These are phyloP conservation scores for Phytophthora tentaculata DNA, from an alignment of 352 stramenopile species.

Conservation along the genomic window DNA sequence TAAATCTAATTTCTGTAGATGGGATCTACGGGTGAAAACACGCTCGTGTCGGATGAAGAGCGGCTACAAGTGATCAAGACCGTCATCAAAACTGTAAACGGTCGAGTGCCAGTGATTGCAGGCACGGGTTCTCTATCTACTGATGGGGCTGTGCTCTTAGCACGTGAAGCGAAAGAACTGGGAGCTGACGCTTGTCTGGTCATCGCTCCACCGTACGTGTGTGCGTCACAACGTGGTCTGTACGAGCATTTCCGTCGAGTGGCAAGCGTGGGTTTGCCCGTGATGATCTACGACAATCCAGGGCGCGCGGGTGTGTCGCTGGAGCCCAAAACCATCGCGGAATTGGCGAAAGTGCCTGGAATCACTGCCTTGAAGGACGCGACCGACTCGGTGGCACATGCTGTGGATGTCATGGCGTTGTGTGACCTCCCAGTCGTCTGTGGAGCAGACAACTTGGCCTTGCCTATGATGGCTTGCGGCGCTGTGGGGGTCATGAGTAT, in stretches of 20 bases:
- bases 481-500: constrained; percentile 90
- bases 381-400: constrained; percentile 89
- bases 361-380: constrained; percentile 98
- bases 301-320: constrained; percentile 94
- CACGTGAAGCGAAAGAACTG: constrained; percentile 84
- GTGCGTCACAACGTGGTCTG: constrained; percentile 94
- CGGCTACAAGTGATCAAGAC: constrained; percentile 91
- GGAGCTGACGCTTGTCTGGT: constrained; percentile 94
- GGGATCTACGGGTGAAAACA: constrained; percentile 96
- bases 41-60: constrained; percentile 92
- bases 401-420: constrained; percentile 79
- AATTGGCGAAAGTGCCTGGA: constrained; percentile 89
- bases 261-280: constrained; percentile 81
- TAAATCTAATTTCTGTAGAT: constrained; percentile 42
- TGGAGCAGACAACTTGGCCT: constrained; percentile 85
- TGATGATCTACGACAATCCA: constrained; percentile 98
- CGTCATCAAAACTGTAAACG: constrained; percentile 77
- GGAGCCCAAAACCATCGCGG: constrained; percentile 91
- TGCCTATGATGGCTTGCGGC: constrained; percentile 86
- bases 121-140: constrained; percentile 95
- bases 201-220: constrained; percentile 97
- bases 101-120: constrained; percentile 92
- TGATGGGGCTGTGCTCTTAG: constrained; percentile 68
- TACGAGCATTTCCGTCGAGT: constrained; percentile 93
- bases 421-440: constrained; percentile 90